A percentile compares a stretch with the other conserved stretches of the same genome.
Conservation (phyloP, 2,329 filamentous ascomycete species). For the Verticillium albo-atrum region DNA sequence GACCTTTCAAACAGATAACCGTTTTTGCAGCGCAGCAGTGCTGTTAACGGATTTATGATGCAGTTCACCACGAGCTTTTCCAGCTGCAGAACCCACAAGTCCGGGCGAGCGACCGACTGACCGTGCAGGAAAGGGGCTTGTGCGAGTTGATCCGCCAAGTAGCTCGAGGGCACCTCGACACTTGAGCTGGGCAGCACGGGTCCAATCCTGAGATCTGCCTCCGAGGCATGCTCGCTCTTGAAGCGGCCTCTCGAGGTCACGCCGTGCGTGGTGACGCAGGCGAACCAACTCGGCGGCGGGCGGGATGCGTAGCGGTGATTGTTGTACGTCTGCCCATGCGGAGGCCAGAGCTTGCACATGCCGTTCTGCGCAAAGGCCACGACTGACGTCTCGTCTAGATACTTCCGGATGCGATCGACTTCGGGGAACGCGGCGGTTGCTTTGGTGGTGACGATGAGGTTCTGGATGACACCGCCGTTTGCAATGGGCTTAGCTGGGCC, state of each 20-base stretch:
- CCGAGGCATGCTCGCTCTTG: slow-evolving; percentile 46
- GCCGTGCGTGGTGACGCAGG: slow-evolving; percentile 59
- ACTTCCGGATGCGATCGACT: slow-evolving; percentile 49
- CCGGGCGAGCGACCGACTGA: slow-evolving; percentile 29
- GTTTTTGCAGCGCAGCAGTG: slow-evolving; percentile 71
- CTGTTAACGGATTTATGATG: slow-evolving; percentile 81
- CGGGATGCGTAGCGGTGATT: slow-evolving; percentile 30
- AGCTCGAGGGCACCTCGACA: slow-evolving; percentile 13
- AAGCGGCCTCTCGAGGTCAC: slow-evolving; percentile 47
- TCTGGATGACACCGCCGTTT: slow-evolving; percentile 47
- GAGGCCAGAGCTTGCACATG: slow-evolving; percentile 64
- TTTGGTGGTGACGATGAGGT: slow-evolving; percentile 78
- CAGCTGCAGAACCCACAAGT: slow-evolving; percentile 62
- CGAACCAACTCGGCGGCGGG: slow-evolving; percentile 61
- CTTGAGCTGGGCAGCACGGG: slow-evolving; percentile 30
- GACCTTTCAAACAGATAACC: slow-evolving; percentile 66
- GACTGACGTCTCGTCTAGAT: slow-evolving; percentile 61
- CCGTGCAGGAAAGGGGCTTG: slow-evolving; percentile 38
- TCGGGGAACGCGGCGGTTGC: slow-evolving; percentile 63
- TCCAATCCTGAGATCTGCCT: slow-evolving; percentile 43
- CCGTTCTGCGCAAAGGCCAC: slow-evolving; percentile 87
- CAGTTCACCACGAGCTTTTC: slow-evolving; percentile 82
- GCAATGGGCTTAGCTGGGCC: slow-evolving; percentile 36
- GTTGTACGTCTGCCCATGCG: slow-evolving; percentile 39
- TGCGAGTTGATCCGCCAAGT: slow-evolving; percentile 37